phyloP scores from a whole-genome alignment of 1,139 yeast genomes.

The Yamadazyma oceani region DNA sequence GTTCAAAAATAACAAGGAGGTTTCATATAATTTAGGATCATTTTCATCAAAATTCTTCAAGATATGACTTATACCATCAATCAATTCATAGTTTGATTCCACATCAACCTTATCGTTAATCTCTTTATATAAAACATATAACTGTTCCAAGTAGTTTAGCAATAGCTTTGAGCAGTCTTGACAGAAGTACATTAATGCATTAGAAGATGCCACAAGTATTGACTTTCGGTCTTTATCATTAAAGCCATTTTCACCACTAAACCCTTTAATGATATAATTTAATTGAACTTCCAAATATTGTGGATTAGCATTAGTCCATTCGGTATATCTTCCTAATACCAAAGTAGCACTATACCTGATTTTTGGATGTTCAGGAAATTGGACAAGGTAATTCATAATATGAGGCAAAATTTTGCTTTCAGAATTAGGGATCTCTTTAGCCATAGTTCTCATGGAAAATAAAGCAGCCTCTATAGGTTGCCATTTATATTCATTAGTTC shows the following conservation, averaged over 20 bases:
- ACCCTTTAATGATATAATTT: conserved; percentile 80
- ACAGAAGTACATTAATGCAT: conserved; percentile 92
- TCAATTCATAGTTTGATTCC: conserved; percentile 73
- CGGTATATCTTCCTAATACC: conserved; percentile 91
- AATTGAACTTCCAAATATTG: conserved; percentile 79
- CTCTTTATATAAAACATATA: conserved; percentile 72
- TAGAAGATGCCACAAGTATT: conserved; percentile 83
- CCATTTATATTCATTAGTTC: conserved; percentile 53
- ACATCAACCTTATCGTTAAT: conserved; percentile 59
- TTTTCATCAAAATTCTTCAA: conserved; percentile 52
- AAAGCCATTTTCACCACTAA: conserved; percentile 24
- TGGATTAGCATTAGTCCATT: conserved; percentile 90
- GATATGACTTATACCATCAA: conserved; percentile 89
- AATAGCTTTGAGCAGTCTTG: conserved; percentile 79
- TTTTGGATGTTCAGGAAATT: conserved; percentile 82
- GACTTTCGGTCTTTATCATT: conserved; percentile 35
- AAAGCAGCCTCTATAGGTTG: conserved; percentile 88
- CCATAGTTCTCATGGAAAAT: conserved; percentile 91
- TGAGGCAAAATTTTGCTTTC: conserved; percentile 75
- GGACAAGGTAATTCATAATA: conserved; percentile 67
- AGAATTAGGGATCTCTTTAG: conserved; percentile 73
- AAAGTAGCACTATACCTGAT: conserved; percentile 90
- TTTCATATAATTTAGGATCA: conserved; percentile 27
- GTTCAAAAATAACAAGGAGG: conserved; percentile 56
- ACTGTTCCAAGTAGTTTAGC: conserved; percentile 70